These are phyloP conservation scores for Hordeum marinum DNA, from an alignment of 176 grass and related monocot genomes.

Conservation along the genomic window DNA sequence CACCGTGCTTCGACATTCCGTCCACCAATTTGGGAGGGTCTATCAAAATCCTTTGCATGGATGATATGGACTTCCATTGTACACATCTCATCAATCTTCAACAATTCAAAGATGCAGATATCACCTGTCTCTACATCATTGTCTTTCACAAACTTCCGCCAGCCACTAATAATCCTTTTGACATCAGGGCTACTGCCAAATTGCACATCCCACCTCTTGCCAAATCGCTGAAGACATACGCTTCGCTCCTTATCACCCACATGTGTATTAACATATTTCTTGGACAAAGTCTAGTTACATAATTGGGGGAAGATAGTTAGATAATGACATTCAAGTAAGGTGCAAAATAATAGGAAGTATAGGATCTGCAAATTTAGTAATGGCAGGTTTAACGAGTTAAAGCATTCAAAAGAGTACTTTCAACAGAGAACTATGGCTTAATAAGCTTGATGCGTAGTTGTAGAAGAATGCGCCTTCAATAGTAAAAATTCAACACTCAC, in stretches of 20 bases:
- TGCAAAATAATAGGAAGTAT: neutral
- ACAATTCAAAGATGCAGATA: conserved; percentile 20
- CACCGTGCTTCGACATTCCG: neutral
- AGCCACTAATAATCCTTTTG: neutral
- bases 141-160: conserved; percentile 11
- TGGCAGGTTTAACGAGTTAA: neutral
- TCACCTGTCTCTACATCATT: conserved; percentile 3
- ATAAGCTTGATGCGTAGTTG: neutral
- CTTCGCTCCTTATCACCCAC: neutral
- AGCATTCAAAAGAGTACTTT: neutral
- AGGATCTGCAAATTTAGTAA: neutral
- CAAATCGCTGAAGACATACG: neutral
- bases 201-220: neutral
- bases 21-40: neutral
- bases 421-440: neutral
- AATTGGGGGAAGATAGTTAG: neutral
- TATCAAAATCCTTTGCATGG: neutral
- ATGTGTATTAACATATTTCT: neutral
- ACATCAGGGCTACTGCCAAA: neutral
- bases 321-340: neutral
- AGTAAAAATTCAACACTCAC: neutral
- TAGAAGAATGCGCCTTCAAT: neutral
- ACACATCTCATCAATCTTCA: neutral
- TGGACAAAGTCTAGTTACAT: conserved; percentile 1
- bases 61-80: conserved; percentile 15